Evolutionary conservation across 768 basidiomycete species (phyloP).

Genomic region (Termitomyces sp.): DNA sequence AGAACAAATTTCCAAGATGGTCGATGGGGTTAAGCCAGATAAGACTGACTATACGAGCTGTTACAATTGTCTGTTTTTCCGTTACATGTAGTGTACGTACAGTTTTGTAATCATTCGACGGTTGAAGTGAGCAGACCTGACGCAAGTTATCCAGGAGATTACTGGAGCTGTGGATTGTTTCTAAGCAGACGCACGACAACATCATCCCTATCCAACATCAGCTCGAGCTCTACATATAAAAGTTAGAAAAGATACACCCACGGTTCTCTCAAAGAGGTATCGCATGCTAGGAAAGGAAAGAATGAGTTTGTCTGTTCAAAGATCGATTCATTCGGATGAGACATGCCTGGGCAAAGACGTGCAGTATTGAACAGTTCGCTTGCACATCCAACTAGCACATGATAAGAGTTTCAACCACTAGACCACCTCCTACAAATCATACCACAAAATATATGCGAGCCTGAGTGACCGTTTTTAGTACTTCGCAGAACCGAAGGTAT

Average conservation of each 20-base stretch:
- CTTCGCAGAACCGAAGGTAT: not conserved
- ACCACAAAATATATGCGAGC: conserved; percentile 89
- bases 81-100: conserved; percentile 42
- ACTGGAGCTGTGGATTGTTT: not conserved
- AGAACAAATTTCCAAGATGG: conserved; percentile 78
- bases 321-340: not conserved
- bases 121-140: conserved; percentile 79
- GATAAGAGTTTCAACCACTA: not conserved
- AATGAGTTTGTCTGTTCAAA: not conserved
- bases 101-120: conserved; percentile 90
- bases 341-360: conserved; percentile 72
- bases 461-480: conserved; percentile 30
- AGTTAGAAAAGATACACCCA: conserved; percentile 26
- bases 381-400: conserved; percentile 63
- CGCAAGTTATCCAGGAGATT: not conserved
- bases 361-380: conserved; percentile 78
- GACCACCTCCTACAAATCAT: conserved; percentile 16
- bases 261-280: conserved; percentile 79
- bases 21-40: conserved; percentile 73
- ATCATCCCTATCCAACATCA: conserved; percentile 43
- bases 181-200: conserved; percentile 46
- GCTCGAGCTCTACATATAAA: not conserved
- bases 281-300: conserved; percentile 56
- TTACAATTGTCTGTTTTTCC: conserved; percentile 9
- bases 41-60: conserved; percentile 63